Percentiles rank a stretch among this genome's conserved stretches.
Evolutionary conservation across 2,329 filamentous ascomycete genomes (phyloP).

Genomic region (Sclerotinia spermophila): DNA sequence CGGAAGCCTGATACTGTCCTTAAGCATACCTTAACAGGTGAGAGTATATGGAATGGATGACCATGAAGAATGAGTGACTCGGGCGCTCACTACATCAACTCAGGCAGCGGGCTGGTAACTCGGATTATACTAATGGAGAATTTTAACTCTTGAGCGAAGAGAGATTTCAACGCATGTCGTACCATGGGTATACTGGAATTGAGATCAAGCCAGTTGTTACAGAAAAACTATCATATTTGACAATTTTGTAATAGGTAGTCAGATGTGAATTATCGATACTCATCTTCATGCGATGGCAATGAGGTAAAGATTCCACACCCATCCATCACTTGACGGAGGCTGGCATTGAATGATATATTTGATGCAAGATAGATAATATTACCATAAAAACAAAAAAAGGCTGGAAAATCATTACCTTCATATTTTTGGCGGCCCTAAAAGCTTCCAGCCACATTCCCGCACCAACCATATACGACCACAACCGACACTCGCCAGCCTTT

Average conservation of each 20-base stretch:
- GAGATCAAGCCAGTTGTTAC: neutral
- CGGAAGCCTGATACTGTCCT: neutral
- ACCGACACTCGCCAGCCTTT: neutral
- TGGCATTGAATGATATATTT: neutral
- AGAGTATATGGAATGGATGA: neutral
- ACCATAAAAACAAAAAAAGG: constrained; percentile 5
- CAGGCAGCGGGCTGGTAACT: neutral
- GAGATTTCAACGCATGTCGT: neutral
- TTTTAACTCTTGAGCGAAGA: no score
- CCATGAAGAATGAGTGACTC: neutral
- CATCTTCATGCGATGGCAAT: neutral
- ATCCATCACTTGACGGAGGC: neutral
- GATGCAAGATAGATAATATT: neutral
- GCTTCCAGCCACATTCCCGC: neutral
- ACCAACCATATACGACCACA: neutral
- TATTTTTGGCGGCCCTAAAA: neutral
- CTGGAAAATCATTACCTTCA: neutral
- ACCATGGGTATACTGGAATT: neutral
- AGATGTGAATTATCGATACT: neutral
- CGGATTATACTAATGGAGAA: neutral
- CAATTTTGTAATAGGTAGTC: neutral
- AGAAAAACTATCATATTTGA: neutral
- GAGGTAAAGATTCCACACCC: neutral
- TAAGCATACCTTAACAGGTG: neutral
- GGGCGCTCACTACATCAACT: neutral